Percentiles rank a stretch among this genome's conserved stretches.
These are phyloP conservation scores for Neohortaea acidophila DNA, from an alignment of 495 filamentous ascomycete species.

Conservation along the genomic window DNA sequence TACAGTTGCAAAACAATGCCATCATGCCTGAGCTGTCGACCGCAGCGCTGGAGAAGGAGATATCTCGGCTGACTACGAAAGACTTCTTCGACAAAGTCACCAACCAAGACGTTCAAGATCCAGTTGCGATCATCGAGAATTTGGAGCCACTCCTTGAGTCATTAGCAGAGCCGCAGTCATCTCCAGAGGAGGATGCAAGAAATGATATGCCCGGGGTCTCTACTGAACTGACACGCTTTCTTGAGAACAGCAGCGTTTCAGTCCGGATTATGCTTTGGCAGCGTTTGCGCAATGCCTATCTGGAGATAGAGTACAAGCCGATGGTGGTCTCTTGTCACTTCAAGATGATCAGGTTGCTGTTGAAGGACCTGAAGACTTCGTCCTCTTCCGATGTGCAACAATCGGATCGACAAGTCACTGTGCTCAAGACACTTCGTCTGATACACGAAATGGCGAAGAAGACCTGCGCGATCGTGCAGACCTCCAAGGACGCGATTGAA, in stretches of 20 bases:
- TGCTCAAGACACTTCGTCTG: constrained; percentile 61
- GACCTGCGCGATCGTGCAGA: constrained; percentile 47
- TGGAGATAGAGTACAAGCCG: constrained; percentile 61
- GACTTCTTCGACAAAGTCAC: constrained; percentile 90
- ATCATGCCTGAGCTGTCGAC: constrained; percentile 80
- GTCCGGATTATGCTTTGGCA: constrained; percentile 77
- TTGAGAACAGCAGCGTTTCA: constrained; percentile 63
- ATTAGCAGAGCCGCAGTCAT: constrained; percentile 13
- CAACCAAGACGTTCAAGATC: constrained; percentile 46
- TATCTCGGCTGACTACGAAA: constrained; percentile 81
- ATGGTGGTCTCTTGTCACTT: constrained; percentile 79
- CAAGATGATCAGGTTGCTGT: constrained; percentile 65
- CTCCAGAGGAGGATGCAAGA: constrained; percentile 2
- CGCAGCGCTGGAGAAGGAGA: constrained; percentile 68
- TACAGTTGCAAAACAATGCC: constrained; percentile 68
- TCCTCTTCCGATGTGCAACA: constrained; percentile 43
- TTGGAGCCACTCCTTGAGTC: constrained; percentile 77
- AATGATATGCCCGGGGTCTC: constrained; percentile 7
- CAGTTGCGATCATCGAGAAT: constrained; percentile 70
- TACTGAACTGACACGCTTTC: constrained; percentile 63
- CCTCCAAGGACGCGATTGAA: constrained; percentile 50
- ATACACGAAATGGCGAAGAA: constrained; percentile 61
- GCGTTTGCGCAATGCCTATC: constrained; percentile 73
- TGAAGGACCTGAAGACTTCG: constrained; percentile 51
- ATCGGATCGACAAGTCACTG: constrained; percentile 47